Percentiles rank a stretch among this genome's conserved stretches.
phyloP scores from a whole-genome alignment of 805 yeast species.

The Vanderwaltozyma tropicalis region DNA sequence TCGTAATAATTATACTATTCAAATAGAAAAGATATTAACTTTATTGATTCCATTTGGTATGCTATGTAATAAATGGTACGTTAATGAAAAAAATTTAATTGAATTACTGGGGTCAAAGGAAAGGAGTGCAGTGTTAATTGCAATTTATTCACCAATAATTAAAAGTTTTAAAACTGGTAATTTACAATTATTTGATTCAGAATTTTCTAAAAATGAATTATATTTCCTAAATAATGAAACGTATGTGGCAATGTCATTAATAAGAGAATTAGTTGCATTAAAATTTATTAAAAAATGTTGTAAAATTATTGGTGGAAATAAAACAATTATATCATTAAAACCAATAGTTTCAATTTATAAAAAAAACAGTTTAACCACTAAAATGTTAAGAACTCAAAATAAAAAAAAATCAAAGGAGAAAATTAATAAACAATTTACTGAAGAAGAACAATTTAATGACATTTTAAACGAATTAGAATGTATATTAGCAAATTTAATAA shows the following conservation, averaged over 20 bases:
- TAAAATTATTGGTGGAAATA: neutral
- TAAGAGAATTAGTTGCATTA: conserved; percentile 41
- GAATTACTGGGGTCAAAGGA: conserved; percentile 10
- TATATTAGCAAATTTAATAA: conserved; percentile 53
- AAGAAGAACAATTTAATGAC: conserved; percentile 6
- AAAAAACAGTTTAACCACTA: neutral
- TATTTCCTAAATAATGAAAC: conserved; percentile 48
- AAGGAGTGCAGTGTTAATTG: conserved; percentile 17
- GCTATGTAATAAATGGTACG: conserved; percentile 38
- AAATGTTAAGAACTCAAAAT: neutral
- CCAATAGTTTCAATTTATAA: neutral
- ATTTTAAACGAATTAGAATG: conserved; percentile 54
- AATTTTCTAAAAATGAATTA: conserved; percentile 35
- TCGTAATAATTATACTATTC: conserved; percentile 4
- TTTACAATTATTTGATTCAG: conserved; percentile 38
- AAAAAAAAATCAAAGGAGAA: conserved; percentile 1
- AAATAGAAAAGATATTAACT: conserved; percentile 35
- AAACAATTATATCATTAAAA: conserved; percentile 11
- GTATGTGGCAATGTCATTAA: conserved; percentile 46
- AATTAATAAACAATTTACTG: conserved; percentile 4
- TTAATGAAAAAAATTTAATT: conserved; percentile 32
- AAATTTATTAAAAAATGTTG: conserved; percentile 36
- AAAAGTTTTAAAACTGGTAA: conserved; percentile 45
- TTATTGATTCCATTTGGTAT: conserved; percentile 57
- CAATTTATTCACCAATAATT: conserved; percentile 39